Percentiles rank a stretch among this genome's conserved stretches.
Conservation (phyloP, 106 monocot genomes). For the Agapanthus africanus region DNA sequence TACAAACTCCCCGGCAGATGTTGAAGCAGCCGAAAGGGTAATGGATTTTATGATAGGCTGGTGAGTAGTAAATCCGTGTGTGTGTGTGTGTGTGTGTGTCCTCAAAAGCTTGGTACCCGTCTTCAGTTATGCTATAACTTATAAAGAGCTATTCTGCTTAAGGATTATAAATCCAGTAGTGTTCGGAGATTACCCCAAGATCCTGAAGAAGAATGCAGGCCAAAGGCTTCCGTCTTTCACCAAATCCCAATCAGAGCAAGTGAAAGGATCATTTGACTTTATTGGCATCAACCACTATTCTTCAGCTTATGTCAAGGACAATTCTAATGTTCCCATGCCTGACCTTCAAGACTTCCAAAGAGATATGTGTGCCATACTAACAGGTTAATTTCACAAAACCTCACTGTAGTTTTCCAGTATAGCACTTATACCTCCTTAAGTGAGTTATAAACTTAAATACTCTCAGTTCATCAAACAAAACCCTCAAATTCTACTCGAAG, state of each 20-base stretch:
- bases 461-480: not conserved
- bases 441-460: not conserved
- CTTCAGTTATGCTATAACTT: no score
- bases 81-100: no score
- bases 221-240: slow-evolving; percentile 1
- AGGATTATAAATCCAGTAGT: slow-evolving; percentile 5
- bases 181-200: slow-evolving; percentile 1
- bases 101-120: no score
- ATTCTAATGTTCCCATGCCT: not conserved
- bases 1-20: slow-evolving; percentile 42
- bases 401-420: not conserved
- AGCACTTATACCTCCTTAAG: not conserved
- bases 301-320: not conserved
- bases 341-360: not conserved
- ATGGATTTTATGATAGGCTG: slow-evolving; percentile 47
- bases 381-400: not conserved
- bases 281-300: slow-evolving; percentile 3
- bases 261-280: not conserved
- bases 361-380: not conserved
- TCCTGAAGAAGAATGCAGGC: slow-evolving; percentile 2
- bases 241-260: not conserved
- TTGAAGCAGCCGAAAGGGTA: slow-evolving; percentile 50
- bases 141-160: no score
- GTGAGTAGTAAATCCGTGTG: no score
- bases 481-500: not conserved